phyloP scores from a whole-genome alignment of 2,329 filamentous ascomycete genomes.

The Aspergillus hortae region DNA sequence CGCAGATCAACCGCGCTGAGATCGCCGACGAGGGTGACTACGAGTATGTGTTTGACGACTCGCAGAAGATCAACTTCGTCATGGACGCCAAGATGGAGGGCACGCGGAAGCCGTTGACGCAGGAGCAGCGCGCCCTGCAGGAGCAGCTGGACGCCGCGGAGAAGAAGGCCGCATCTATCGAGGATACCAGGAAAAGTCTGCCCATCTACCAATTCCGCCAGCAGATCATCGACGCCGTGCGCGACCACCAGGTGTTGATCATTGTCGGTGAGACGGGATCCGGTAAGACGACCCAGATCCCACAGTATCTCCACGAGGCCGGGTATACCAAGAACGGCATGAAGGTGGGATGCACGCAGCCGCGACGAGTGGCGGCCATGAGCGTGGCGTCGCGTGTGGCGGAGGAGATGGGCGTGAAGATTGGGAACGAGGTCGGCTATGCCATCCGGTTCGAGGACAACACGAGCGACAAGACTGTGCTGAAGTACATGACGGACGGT shows the following conservation, averaged over 20 bases:
- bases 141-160: slow-evolving; percentile 85
- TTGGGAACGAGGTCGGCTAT: slow-evolving; percentile 92
- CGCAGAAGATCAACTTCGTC: slow-evolving; percentile 81
- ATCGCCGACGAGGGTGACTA: slow-evolving; percentile 78
- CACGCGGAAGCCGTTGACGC: slow-evolving; percentile 66
- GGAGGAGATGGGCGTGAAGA: slow-evolving; percentile 84
- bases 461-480: slow-evolving; percentile 82
- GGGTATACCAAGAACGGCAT: slow-evolving; percentile 80
- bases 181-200: slow-evolving; percentile 84
- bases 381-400: slow-evolving; percentile 94
- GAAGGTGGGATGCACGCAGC: slow-evolving; percentile 91
- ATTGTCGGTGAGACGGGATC: slow-evolving; percentile 93
- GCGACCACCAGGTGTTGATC: slow-evolving; percentile 80
- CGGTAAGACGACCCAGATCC: slow-evolving; percentile 93
- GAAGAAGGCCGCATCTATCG: slow-evolving; percentile 80
- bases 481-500: slow-evolving; percentile 98
- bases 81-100: slow-evolving; percentile 70
- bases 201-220: slow-evolving; percentile 88
- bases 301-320: slow-evolving; percentile 88
- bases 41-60: slow-evolving; percentile 87
- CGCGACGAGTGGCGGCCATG: slow-evolving; percentile 94
- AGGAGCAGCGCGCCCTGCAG: slow-evolving; percentile 74
- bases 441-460: slow-evolving; percentile 92
- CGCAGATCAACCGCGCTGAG: slow-evolving; percentile 73
- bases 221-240: slow-evolving; percentile 80